Evolutionary conservation across 148 eudicot species (phyloP), one percentile per base, ranked within the genome.

Genomic region (Rhododendron henanense): DNA sequence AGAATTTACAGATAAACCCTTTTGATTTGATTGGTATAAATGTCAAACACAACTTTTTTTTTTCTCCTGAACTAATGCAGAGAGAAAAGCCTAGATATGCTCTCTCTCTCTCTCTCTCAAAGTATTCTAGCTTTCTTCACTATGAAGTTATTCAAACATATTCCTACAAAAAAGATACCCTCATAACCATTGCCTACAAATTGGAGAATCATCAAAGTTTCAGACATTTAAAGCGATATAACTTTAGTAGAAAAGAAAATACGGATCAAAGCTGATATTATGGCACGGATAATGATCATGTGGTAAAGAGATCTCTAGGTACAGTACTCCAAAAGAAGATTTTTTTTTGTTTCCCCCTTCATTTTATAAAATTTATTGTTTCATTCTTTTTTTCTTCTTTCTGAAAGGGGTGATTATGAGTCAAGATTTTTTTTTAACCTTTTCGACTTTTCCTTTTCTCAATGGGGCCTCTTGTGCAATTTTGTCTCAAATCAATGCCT

Each of bases 321-420:
- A 86, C 86, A 86, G 82, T 33, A 31, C 31, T 75, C 87, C 88
- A 89, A 87, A 82, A 55, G 81, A 85, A 75, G 79, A 82, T 61
- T 57, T 86, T 86, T 86, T 51, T 86, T 86, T 35, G 79, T 50
- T 86, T 86, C 78, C 75, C 44, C 85, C 47, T 21, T 39, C 75
- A 33, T 81, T 55, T 41, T 85, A 47, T 47, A 2, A 67, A 67
- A 67, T 47, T 31, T 51, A 37, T 33, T 23, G 53, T 75, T 79
- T 57, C 25, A 1, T 69, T 71, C 6, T 35, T 59, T 81, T 81
- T 37, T 53, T 71, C 31, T 84, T 53, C 65, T 84, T 78, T 90
- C 85, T 79, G 85, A 86, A 81, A 86, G 57, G 81, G 57, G 81
- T 82, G 88, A 90, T 90, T 81, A 90, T 90, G 89, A 83, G 90